A percentile compares a stretch with the other conserved stretches of the same genome.
Evolutionary conservation across 331 rosid species (phyloP).

Genomic region (Telfairia occidentalis): DNA sequence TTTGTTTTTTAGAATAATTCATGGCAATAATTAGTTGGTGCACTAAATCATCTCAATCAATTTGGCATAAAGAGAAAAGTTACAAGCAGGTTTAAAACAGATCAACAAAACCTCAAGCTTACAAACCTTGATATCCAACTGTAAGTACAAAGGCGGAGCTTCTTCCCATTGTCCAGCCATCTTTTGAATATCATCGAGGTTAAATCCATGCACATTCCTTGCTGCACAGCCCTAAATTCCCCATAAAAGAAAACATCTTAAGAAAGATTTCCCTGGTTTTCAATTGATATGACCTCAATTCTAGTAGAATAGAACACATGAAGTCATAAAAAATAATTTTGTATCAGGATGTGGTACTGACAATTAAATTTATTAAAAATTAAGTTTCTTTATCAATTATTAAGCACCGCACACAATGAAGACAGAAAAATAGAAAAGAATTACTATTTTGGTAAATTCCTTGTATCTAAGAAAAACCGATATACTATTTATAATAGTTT

Average conservation of each 20-base stretch:
- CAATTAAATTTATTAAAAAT: background rate
- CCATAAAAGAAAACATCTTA: slow-evolving; percentile 8
- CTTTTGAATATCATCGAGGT: slow-evolving; percentile 56
- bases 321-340: background rate
- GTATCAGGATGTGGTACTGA: background rate
- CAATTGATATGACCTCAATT: background rate
- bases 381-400: background rate
- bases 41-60: background rate
- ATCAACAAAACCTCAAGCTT: background rate
- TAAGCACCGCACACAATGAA: background rate
- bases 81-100: background rate
- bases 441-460: background rate
- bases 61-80: background rate
- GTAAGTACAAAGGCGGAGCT: slow-evolving; percentile 67
- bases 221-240: slow-evolving; percentile 84
- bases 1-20: background rate
- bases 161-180: slow-evolving; percentile 91
- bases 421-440: background rate
- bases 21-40: background rate
- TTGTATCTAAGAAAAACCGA: background rate
- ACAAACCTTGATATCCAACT: slow-evolving; percentile 67
- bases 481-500: background rate
- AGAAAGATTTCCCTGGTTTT: background rate
- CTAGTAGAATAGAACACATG: background rate
- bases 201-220: slow-evolving; percentile 86